A percentile compares a stretch with the other conserved stretches of the same genome.
These are phyloP conservation scores for Backusella luteola DNA, from an alignment of 192 early-diverging fungal species.

Conservation along the genomic window DNA sequence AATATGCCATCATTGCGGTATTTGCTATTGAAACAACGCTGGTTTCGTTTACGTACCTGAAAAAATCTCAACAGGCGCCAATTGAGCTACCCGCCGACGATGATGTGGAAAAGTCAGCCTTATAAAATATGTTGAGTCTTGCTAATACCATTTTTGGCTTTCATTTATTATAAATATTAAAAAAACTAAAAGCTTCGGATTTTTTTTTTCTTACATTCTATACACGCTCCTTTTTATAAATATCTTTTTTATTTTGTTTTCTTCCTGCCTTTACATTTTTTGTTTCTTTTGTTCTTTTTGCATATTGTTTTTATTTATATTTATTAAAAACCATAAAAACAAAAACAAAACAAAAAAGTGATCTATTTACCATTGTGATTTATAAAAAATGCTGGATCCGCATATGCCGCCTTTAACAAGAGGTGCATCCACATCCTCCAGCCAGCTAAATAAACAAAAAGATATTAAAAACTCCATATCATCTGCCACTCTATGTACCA, in stretches of 20 bases:
- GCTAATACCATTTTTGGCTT: not conserved
- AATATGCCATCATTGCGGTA: constrained; percentile 10
- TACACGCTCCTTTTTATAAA: constrained; percentile 7
- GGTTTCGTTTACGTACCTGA: not conserved
- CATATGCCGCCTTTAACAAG: not conserved
- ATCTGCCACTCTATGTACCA: not conserved
- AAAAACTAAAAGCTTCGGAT: not conserved
- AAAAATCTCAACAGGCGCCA: not conserved
- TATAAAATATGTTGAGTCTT: not conserved
- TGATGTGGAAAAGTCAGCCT: not conserved
- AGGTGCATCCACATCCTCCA: not conserved
- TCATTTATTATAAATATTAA: not conserved
- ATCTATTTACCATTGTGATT: not conserved
- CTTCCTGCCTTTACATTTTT: not conserved
- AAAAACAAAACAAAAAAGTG: not conserved
- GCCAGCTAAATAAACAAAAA: not conserved
- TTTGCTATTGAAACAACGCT: constrained; percentile 12
- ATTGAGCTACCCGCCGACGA: constrained; percentile 7
- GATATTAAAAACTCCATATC: not conserved
- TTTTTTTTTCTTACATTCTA: constrained; percentile 2
- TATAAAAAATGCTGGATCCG: not conserved
- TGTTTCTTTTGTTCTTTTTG: constrained; percentile 8
- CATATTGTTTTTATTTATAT: not conserved
- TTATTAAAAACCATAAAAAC: not conserved
- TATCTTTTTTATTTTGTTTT: not conserved